Base-by-base conservation (phyloP, 176 grass and related monocot species). In the Oryza coarctata region DNA sequence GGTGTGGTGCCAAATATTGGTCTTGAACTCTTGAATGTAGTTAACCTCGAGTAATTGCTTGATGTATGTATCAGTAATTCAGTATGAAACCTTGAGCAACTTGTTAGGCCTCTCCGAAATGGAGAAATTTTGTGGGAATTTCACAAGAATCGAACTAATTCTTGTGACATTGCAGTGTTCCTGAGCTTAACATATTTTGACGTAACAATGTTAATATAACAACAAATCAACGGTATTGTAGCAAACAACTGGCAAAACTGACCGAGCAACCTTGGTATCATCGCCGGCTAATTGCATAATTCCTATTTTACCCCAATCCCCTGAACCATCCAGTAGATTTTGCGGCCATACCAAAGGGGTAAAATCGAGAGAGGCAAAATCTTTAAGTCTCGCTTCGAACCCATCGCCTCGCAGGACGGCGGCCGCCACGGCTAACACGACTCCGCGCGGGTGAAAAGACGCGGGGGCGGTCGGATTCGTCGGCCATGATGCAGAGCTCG, bases 401-500 rank as follows among this genome's bases (percentile, higher is more conserved):
- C 31, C 65, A 39, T 70, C 79, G 72, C 66, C 73, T 12, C 79
- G 65, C 66, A 40, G 4, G 65, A 57, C 78, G 52, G 52, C 14
- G 47, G 66, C 47, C 47, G 44, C 65, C 79, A 40, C 60, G 26
- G 70, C 69, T 33, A 10, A 14, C 32, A 20, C 27, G 45, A 49
- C 7, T 39, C 36, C 7, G 9, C 39, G 39, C 44, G n/a, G n/a
- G n/a, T n/a, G n/a, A n/a, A n/a, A n/a, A n/a, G n/a, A n/a, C 4
- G 32, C 32, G 32, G 32, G 32, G 44, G 52, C 27, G 50, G 25
- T 32, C 63, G 63, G 64, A 87, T 77, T 76, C 65, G 71, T 36
- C 52, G 78, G 30, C 85, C 64, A 52, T n/a, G 85, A 87, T 87
- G 79, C 73, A 82, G 38, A 77, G 23, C 79, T 87, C 79, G 3